Evolutionary conservation across 106 monocot species (phyloP).

Genomic region (Amphibolis antarctica): DNA sequence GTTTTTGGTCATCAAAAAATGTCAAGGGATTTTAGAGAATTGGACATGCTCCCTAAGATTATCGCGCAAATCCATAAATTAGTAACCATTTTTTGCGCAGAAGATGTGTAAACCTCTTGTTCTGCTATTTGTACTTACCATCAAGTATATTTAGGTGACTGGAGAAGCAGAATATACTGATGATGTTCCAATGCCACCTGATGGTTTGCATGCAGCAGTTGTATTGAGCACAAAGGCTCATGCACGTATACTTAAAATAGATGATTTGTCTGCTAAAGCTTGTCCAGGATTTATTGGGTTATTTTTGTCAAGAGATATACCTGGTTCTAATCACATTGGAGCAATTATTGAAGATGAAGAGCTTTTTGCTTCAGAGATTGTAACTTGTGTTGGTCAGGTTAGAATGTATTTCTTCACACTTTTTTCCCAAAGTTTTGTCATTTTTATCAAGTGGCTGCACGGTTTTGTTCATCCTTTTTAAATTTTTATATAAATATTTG

Average conservation of each 20-base stretch:
- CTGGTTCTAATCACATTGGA: constrained; percentile 73
- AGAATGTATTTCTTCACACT: not conserved
- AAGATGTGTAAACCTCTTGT: no score
- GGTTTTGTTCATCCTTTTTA: not conserved
- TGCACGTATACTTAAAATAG: constrained; percentile 75
- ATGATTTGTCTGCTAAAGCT: constrained; percentile 65
- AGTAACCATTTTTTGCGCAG: no score
- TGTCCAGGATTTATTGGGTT: constrained; percentile 79
- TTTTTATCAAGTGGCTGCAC: not conserved
- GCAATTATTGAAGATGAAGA: constrained; percentile 72
- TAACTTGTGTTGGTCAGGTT: constrained; percentile 99
- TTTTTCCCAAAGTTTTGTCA: not conserved
- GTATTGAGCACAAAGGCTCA: constrained; percentile 84
- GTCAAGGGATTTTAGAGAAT: no score
- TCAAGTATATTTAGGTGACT: constrained; percentile 44
- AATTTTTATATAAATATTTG: not conserved
- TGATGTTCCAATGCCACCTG: constrained; percentile 55
- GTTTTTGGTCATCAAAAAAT: no score
- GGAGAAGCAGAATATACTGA: constrained; percentile 90
- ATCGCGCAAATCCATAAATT: no score
- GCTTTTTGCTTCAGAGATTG: constrained; percentile 77
- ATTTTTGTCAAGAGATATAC: constrained; percentile 69
- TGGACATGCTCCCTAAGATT: no score
- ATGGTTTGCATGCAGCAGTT: constrained; percentile 75
- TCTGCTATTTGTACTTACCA: not conserved